These are phyloP conservation scores for Chamaecrista fasciculata DNA, from an alignment of 306 rosid genomes.

Conservation along the genomic window DNA sequence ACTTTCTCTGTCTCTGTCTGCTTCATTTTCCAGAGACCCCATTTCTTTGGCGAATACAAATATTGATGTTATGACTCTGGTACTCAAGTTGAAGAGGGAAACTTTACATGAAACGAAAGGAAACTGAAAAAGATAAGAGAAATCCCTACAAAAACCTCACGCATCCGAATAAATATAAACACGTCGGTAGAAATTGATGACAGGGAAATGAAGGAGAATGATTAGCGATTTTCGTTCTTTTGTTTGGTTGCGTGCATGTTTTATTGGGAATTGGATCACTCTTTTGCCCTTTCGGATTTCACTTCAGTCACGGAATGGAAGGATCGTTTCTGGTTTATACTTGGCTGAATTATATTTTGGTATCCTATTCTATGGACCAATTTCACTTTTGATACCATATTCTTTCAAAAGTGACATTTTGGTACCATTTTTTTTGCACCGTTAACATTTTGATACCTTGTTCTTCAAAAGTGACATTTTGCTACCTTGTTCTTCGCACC, in stretches of 20 bases:
- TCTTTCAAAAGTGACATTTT: too few species aligned
- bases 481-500: too few species aligned
- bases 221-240: constrained; percentile 11
- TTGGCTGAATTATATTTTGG: too few species aligned
- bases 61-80: background rate
- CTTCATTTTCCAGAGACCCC: constrained; percentile 57
- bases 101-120: background rate
- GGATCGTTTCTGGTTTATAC: too few species aligned
- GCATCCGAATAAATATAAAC: background rate
- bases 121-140: background rate
- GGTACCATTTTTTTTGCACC: too few species aligned
- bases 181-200: constrained; percentile 10
- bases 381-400: too few species aligned
- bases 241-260: constrained; percentile 10
- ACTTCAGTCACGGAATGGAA: background rate
- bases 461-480: too few species aligned
- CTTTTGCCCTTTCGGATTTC: background rate
- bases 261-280: background rate
- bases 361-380: too few species aligned
- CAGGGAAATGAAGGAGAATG: background rate
- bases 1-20: constrained; percentile 9
- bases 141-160: constrained; percentile 54
- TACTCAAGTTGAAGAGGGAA: background rate
- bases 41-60: background rate
- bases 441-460: too few species aligned